Conservation (phyloP, 805 yeast species). For the Kurtzmaniella fragi region DNA sequence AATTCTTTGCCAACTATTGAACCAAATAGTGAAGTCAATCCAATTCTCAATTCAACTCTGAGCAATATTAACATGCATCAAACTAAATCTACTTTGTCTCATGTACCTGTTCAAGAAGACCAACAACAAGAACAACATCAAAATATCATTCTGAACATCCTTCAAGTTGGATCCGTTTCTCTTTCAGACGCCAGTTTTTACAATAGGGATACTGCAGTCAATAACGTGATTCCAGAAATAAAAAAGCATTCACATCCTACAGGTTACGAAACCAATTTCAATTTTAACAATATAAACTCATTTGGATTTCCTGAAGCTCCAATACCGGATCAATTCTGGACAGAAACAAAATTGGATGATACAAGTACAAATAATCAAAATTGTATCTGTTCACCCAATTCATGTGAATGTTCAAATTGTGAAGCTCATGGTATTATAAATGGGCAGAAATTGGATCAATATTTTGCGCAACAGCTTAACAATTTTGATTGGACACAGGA, state of each 20-base stretch:
- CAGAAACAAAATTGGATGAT: not conserved
- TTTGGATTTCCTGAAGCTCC: not conserved
- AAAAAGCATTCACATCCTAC: not conserved
- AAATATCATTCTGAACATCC: not conserved
- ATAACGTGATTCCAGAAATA: too few species aligned
- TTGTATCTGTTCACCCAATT: constrained; percentile 23
- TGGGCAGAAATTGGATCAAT: constrained; percentile 36
- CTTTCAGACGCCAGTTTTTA: not conserved
- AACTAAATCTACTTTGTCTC: not conserved
- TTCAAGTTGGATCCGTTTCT: not conserved
- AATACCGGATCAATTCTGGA: too few species aligned
- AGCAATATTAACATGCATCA: not conserved
- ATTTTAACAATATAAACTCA: not conserved
- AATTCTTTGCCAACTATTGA: not conserved
- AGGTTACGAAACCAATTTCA: not conserved
- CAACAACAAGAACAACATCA: constrained; percentile 3
- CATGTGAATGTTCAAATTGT: constrained; percentile 37
- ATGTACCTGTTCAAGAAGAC: too few species aligned
- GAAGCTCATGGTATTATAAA: constrained; percentile 42
- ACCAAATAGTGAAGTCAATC: not conserved
- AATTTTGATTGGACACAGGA: too few species aligned
- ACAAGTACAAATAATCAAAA: constrained; percentile 2
- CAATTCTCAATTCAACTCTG: not conserved
- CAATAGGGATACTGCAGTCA: not conserved
- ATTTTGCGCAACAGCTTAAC: constrained; percentile 13